Conservation (phyloP, 148 eudicot species). For the Agrostemma githago region DNA sequence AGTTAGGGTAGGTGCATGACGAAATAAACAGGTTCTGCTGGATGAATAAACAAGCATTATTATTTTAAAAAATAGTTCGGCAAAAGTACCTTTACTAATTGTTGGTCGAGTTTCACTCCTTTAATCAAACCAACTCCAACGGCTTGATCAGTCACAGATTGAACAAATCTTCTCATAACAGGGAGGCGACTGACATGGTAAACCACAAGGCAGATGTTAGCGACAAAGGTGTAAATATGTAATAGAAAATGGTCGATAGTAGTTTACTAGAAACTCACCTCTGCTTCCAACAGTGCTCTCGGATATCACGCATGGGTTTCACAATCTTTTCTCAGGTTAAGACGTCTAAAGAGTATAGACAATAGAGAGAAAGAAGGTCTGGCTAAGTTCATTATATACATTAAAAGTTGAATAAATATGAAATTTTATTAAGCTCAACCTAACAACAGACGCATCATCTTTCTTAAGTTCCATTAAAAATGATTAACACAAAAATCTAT, state of each 20-base stretch:
- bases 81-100: too few species aligned
- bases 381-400: slow-evolving; percentile 1
- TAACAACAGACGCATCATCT: neutral
- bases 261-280: slow-evolving; percentile 77
- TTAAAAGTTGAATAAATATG: neutral
- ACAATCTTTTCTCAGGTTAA: slow-evolving; percentile 90
- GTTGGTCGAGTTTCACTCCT: too few species aligned
- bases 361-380: slow-evolving; percentile 2
- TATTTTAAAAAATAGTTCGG: too few species aligned
- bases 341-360: slow-evolving; percentile 63
- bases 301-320: slow-evolving; percentile 98
- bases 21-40: too few species aligned
- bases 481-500: too few species aligned
- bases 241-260: neutral
- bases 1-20: too few species aligned
- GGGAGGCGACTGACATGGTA: slow-evolving; percentile 61
- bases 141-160: too few species aligned
- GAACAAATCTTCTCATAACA: too few species aligned
- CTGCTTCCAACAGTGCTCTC: slow-evolving; percentile 98
- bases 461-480: too few species aligned
- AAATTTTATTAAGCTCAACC: neutral
- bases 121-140: too few species aligned
- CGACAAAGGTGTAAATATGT: neutral
- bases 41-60: too few species aligned
- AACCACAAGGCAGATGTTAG: slow-evolving; percentile 1